Evolutionary conservation across 2,329 filamentous ascomycete genomes (phyloP).

Genomic region (Paracorniculantispora psalliotae): DNA sequence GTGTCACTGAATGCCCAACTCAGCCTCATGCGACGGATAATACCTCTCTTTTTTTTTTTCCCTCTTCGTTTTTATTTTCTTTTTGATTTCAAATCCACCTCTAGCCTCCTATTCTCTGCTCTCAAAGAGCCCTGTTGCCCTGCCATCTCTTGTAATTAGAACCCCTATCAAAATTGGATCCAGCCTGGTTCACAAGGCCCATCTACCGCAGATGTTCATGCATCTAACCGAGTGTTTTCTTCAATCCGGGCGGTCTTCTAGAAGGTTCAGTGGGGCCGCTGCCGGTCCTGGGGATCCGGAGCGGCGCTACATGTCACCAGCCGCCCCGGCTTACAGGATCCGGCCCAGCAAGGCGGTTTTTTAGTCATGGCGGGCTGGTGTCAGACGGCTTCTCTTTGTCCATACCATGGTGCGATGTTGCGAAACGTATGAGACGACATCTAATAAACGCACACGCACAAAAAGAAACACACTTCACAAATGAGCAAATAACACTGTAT

Average conservation of each 20-base stretch:
- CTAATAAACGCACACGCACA: too few species aligned
- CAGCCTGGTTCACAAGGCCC: background rate
- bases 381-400: too few species aligned
- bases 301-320: conserved; percentile 5
- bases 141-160: conserved; percentile 5
- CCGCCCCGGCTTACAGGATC: background rate
- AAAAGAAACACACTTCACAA: too few species aligned
- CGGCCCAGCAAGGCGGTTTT: background rate
- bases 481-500: too few species aligned
- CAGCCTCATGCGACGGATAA: background rate
- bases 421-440: too few species aligned
- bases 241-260: conserved; percentile 34
- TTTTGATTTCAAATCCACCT: background rate
- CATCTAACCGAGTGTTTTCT: conserved; percentile 31
- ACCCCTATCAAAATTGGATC: conserved; percentile 10
- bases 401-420: too few species aligned
- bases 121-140: background rate
- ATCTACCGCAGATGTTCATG: background rate
- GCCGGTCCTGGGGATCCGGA: background rate
- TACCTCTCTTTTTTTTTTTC: background rate
- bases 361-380: too few species aligned
- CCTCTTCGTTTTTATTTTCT: background rate
- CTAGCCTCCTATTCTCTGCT: background rate
- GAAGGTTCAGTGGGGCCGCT: conserved; percentile 40
- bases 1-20: background rate